A percentile compares a stretch with the other conserved stretches of the same genome.
Evolutionary conservation across 73 alveolate genomes (phyloP).

Genomic region (Paramecium tetraurelia): DNA sequence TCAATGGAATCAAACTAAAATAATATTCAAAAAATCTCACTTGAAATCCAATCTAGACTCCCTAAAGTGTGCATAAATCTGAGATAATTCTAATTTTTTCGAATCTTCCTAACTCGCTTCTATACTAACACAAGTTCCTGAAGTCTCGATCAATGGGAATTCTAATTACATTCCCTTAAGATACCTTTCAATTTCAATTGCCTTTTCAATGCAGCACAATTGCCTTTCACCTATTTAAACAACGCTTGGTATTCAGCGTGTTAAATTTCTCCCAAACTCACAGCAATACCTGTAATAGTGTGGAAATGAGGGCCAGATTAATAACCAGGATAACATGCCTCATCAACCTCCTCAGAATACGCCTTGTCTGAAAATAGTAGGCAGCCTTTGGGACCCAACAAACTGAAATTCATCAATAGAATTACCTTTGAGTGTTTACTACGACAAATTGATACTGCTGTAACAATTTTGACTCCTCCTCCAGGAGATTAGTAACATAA

Average conservation of each 20-base stretch:
- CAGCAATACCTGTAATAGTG: slow-evolving; percentile 87
- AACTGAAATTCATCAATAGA: slow-evolving; percentile 66
- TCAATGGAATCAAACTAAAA: background rate
- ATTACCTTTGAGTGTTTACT: slow-evolving; percentile 87
- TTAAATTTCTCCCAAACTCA: slow-evolving; percentile 73
- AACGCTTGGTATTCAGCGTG: background rate
- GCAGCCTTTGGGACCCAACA: slow-evolving; percentile 67
- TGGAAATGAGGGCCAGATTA: slow-evolving; percentile 98
- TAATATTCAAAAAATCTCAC: background rate
- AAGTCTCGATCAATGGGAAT: background rate
- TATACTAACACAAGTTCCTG: background rate
- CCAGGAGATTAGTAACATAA: background rate
- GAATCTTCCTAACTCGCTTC: background rate
- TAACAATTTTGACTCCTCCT: background rate
- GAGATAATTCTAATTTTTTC: background rate
- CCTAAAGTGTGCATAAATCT: background rate
- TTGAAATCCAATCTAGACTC: background rate
- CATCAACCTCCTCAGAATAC: slow-evolving; percentile 66
- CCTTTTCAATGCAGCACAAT: slow-evolving; percentile 3
- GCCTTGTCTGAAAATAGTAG: slow-evolving; percentile 51
- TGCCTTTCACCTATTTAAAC: background rate
- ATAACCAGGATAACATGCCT: slow-evolving; percentile 91
- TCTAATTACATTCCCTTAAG: background rate
- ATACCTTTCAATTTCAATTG: background rate
- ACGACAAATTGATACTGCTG: background rate